Percentiles rank a stretch among this genome's conserved stretches.
These are phyloP conservation scores for Amaranthus tricolor DNA, from an alignment of 179 eudicot species.

Conservation along the genomic window DNA sequence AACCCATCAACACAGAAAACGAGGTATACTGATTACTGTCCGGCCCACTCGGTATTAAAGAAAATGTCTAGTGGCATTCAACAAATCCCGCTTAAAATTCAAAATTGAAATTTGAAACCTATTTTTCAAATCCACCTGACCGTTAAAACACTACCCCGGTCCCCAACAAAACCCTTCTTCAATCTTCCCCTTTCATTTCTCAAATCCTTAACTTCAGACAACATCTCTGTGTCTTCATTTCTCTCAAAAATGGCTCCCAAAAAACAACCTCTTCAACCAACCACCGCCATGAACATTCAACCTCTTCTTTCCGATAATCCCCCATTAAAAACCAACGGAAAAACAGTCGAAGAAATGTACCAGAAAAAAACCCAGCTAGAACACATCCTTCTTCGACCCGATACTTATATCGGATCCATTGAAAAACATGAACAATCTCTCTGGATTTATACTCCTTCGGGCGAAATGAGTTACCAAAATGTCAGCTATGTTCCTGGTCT, in stretches of 20 bases:
- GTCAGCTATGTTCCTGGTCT: constrained; percentile 75
- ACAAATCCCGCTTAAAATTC: constrained; percentile 25
- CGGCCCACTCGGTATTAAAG: neutral
- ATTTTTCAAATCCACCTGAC: neutral
- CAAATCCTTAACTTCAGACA: constrained; percentile 24
- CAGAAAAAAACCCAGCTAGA: constrained; percentile 90
- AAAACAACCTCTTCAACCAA: constrained; percentile 45
- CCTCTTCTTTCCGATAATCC: neutral
- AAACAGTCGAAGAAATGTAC: constrained; percentile 86
- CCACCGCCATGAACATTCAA: constrained; percentile 53
- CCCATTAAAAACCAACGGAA: constrained; percentile 18
- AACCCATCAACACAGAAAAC: no score
- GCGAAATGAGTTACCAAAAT: constrained; percentile 36
- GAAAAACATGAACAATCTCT: constrained; percentile 62
- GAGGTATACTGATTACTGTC: no score
- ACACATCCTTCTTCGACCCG: constrained; percentile 91
- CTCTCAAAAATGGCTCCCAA: constrained; percentile 27
- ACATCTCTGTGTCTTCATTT: constrained; percentile 42
- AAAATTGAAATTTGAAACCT: constrained; percentile 21
- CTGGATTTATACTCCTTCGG: constrained; percentile 58
- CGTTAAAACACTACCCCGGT: neutral
- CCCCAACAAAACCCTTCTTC: neutral
- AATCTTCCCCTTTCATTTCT: neutral
- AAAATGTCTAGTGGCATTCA: constrained; percentile 3
- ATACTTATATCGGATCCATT: constrained; percentile 85